A percentile compares a stretch with the other conserved stretches of the same genome.
These are phyloP conservation scores for Globisporangium iwayamae DNA, from an alignment of 352 stramenopile genomes.

Conservation along the genomic window DNA sequence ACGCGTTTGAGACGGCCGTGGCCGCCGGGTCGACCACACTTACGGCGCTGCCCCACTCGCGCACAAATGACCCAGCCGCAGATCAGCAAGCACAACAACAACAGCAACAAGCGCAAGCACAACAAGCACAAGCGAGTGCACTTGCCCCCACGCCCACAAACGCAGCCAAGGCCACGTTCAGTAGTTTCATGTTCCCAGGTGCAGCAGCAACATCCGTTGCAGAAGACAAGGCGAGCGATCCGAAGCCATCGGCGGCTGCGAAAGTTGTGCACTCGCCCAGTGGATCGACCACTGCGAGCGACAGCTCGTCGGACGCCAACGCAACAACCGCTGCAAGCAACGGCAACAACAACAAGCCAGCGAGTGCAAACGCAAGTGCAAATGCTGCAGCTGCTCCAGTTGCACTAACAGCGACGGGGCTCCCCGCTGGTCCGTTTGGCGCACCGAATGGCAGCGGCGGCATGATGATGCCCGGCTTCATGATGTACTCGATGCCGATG, in stretches of 20 bases:
- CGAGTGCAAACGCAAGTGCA: neutral
- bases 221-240: neutral
- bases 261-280: slow-evolving; percentile 9
- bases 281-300: slow-evolving; percentile 14
- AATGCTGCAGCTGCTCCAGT: neutral
- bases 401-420: neutral
- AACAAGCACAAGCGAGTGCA: neutral
- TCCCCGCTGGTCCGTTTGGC: slow-evolving; percentile 10
- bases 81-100: slow-evolving; percentile 7
- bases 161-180: slow-evolving; percentile 2
- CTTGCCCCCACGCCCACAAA: slow-evolving; percentile 8
- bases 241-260: neutral
- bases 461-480: slow-evolving; percentile 83
- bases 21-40: slow-evolving; percentile 37
- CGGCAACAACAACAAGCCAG: slow-evolving; percentile 10
- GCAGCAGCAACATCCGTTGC: neutral
- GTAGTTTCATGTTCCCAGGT: slow-evolving; percentile 10
- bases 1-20: slow-evolving; percentile 26
- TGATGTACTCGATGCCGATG: slow-evolving; percentile 82
- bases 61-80: slow-evolving; percentile 1
- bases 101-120: neutral
- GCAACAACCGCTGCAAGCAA: slow-evolving; percentile 5
- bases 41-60: slow-evolving; percentile 28
- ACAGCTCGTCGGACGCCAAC: slow-evolving; percentile 12
- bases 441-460: slow-evolving; percentile 18